These are phyloP conservation scores for Yarrowia galli DNA, from an alignment of 1,139 yeast genomes.

Conservation along the genomic window DNA sequence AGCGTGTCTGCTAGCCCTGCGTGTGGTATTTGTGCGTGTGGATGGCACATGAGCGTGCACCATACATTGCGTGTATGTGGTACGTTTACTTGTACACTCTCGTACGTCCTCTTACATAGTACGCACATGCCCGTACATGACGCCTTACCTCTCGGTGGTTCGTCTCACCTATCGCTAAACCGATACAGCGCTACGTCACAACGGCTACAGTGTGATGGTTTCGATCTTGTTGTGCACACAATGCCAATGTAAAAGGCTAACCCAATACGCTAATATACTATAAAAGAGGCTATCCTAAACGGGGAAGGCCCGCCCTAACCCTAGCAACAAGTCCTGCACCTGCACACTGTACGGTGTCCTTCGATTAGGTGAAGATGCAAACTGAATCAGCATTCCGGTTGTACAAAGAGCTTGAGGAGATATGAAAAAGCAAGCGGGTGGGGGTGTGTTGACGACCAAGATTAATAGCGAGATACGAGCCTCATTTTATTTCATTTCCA, in stretches of 20 bases:
- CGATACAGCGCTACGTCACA: neutral
- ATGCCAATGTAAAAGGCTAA: slow-evolving; percentile 33
- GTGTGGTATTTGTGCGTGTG: neutral
- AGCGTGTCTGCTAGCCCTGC: too few species aligned
- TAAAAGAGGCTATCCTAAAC: neutral
- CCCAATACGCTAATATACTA: neutral
- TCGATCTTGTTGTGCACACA: slow-evolving; percentile 37
- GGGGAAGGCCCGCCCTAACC: neutral
- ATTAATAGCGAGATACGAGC: too few species aligned
- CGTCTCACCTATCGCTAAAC: too few species aligned
- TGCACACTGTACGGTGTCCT: slow-evolving; percentile 2
- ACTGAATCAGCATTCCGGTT: slow-evolving; percentile 10
- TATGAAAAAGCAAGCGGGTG: neutral
- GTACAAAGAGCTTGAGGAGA: neutral
- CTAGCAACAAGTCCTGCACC: neutral
- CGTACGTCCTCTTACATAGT: too few species aligned
- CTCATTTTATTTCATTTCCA: too few species aligned
- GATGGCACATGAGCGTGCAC: too few species aligned
- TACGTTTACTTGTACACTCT: too few species aligned
- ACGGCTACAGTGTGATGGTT: slow-evolving; percentile 29
- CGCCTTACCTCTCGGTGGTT: too few species aligned
- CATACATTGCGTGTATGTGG: too few species aligned
- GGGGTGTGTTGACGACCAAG: too few species aligned
- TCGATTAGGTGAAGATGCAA: slow-evolving; percentile 24
- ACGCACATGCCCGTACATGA: too few species aligned